Evolutionary conservation across 2,329 filamentous ascomycete species (phyloP), one percentile per base, ranked within the genome.

Genomic region (Colletotrichum cuscutae): DNA sequence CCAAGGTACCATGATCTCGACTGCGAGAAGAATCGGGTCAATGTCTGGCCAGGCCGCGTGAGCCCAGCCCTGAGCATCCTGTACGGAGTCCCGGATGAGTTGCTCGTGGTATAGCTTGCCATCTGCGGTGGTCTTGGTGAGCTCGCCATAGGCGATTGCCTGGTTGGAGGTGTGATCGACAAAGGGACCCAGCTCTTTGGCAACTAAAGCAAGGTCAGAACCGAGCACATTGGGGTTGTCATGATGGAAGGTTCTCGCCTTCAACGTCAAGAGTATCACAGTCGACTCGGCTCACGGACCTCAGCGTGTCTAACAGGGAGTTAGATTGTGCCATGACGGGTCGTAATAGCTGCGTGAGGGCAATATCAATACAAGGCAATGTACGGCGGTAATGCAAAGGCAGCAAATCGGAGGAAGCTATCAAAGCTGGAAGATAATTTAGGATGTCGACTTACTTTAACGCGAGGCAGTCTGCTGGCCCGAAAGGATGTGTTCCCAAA

Each of bases 1-100:
- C 9, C 71, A 9, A 42, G 72, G 74, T 79, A 89, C 87, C 77
- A 88, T 85, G 73, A 89, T 83, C 69, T 92, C 89, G 4, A 89
- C 86, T 2, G 88, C 87, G 26, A 92, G 80, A 71, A 89, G 86
- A 12, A 84, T 82, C 5, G 81, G 73, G 0, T 80, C 76, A 7
- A 75, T 26, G 8, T 72, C 67, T 1, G 75, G 77, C 65, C 78
- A 77, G 1, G 77, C 37, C 2, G 73, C 66, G 3, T 75, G 72
- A 8, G 80, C 63, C 5, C 54, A 15, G 0, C 68, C 72, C 9
- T 68, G 66, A 12, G 80, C 79, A 13, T 79, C 77, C 9, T 69
- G 19, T 4, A 77, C 75, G 0, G 80, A 79, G n/a, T 78, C 75
- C 22, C 72, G 74, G 37, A 83, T 77, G 53, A 82, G 72, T 15